Evolutionary conservation across 192 early-diverging fungal genomes (phyloP).

Genomic region (Backusella westeae): DNA sequence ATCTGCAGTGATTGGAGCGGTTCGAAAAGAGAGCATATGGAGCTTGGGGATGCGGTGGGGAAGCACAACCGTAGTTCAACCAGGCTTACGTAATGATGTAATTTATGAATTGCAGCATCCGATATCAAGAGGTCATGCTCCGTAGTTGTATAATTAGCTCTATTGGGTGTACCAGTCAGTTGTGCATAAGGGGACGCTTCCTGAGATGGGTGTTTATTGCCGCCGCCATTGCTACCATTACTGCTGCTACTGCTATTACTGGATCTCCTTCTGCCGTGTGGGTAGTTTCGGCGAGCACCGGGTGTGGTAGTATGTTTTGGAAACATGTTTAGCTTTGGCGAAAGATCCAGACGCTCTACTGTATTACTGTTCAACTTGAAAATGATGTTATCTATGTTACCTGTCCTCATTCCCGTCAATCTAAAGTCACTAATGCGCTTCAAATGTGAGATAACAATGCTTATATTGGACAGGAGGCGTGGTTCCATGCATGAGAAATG

Average conservation of each 20-base stretch:
- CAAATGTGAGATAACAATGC: constrained; percentile 9
- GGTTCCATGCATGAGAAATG: constrained; percentile 30
- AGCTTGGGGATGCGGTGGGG: neutral
- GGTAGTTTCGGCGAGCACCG: neutral
- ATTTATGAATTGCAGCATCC: neutral
- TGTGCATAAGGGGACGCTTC: neutral
- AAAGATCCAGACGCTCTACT: constrained; percentile 20
- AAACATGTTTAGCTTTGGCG: constrained; percentile 30
- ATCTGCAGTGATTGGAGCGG: neutral
- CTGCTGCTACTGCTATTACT: neutral
- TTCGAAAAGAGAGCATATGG: neutral
- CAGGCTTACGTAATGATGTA: neutral
- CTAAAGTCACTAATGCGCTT: constrained; percentile 19
- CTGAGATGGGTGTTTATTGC: neutral
- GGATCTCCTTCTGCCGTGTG: neutral
- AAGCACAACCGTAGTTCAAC: constrained; percentile 23
- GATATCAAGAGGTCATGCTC: constrained; percentile 14
- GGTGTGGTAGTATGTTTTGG: neutral
- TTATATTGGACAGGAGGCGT: constrained; percentile 5
- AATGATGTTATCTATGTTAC: constrained; percentile 19
- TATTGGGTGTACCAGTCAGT: neutral
- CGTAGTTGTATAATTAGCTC: neutral
- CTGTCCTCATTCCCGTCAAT: constrained; percentile 18
- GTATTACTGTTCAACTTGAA: neutral
- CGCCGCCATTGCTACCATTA: neutral